Evolutionary conservation across 306 rosid genomes (phyloP).

Genomic region (Dalbergia cochinchinensis): DNA sequence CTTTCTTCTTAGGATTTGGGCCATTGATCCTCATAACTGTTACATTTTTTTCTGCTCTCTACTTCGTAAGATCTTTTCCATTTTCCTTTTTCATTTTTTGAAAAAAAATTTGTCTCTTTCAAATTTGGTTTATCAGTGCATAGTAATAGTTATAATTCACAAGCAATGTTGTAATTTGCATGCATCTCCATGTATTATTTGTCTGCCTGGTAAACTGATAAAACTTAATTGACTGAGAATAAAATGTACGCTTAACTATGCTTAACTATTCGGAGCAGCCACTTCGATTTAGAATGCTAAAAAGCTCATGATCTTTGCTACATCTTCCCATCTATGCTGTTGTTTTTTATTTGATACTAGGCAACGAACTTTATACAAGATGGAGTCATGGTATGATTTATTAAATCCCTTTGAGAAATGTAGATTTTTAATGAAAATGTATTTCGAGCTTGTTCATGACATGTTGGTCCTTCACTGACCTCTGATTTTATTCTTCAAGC

Average conservation of each 20-base stretch:
- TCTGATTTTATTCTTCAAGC: slow-evolving; percentile 11
- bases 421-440: background rate
- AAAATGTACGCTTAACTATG: slow-evolving; percentile 9
- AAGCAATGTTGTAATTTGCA: background rate
- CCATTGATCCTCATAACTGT: slow-evolving; percentile 81
- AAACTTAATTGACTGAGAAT: background rate
- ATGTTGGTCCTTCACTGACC: slow-evolving; percentile 24
- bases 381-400: slow-evolving; percentile 24
- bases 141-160: background rate
- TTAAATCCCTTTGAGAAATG: background rate
- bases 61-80: slow-evolving; percentile 66
- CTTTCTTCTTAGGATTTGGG: slow-evolving; percentile 96
- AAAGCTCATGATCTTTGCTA: background rate
- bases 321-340: background rate
- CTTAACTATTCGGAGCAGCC: slow-evolving; percentile 15
- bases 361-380: slow-evolving; percentile 19
- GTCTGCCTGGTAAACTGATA: slow-evolving; percentile 1
- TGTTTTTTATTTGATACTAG: slow-evolving; percentile 29
- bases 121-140: background rate
- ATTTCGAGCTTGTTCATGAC: background rate
- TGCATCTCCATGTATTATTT: slow-evolving; percentile 20
- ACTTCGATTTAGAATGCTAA: slow-evolving; percentile 36
- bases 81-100: background rate
- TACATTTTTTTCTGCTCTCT: slow-evolving; percentile 74
- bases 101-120: background rate